Conservation (phyloP, 805 yeast genomes). For the Metschnikowia hibisci region DNA sequence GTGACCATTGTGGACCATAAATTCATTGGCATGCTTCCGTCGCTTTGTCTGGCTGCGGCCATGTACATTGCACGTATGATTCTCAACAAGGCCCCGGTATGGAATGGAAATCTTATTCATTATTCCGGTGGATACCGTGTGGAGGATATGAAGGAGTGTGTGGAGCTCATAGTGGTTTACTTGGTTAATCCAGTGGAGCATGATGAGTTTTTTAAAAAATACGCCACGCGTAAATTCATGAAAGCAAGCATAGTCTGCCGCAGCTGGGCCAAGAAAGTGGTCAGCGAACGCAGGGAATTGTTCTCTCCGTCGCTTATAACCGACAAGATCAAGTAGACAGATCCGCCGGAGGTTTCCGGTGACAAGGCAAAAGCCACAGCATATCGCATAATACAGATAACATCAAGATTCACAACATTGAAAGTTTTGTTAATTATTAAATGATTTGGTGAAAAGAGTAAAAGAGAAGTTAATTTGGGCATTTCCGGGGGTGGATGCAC, state of each 20-base stretch:
- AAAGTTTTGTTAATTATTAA: too few relatives aligned
- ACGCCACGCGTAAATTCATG: constrained; percentile 84
- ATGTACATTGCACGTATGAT: constrained; percentile 79
- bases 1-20: constrained; percentile 70
- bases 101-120: constrained; percentile 86
- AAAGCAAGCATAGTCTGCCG: constrained; percentile 77
- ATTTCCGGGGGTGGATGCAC: too few relatives aligned
- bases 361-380: not conserved
- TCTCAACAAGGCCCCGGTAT: constrained; percentile 59
- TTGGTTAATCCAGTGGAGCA: constrained; percentile 77
- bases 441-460: too few relatives aligned
- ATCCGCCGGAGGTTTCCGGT: not conserved
- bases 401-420: not conserved
- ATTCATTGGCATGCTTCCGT: constrained; percentile 71
- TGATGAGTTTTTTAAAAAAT: constrained; percentile 90
- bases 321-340: constrained; percentile 9
- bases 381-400: not conserved
- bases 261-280: constrained; percentile 72
- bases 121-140: constrained; percentile 88
- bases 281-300: constrained; percentile 40
- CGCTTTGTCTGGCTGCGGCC: constrained; percentile 80
- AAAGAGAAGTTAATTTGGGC: too few relatives aligned
- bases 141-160: constrained; percentile 65
- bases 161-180: constrained; percentile 72
- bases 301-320: constrained; percentile 30